These are phyloP conservation scores for Teunomyces panamensis DNA, from an alignment of 805 yeast genomes.

Conservation along the genomic window DNA sequence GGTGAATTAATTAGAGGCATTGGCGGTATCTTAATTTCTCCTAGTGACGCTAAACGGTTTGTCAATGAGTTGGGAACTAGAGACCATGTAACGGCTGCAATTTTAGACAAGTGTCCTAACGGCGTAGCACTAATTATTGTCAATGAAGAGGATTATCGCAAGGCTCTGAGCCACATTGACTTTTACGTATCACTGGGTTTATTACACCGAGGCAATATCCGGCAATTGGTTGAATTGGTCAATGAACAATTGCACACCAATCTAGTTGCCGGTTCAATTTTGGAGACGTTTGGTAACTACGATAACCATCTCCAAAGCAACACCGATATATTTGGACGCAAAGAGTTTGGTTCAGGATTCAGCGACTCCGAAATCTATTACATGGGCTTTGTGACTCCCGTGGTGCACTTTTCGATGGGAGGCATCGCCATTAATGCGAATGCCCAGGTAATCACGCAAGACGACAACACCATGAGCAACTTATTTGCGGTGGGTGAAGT, in stretches of 20 bases:
- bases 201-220: slow-evolving; percentile 21
- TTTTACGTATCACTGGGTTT: slow-evolving; percentile 40
- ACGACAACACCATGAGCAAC: slow-evolving; percentile 36
- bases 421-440: slow-evolving; percentile 20
- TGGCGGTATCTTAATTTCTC: slow-evolving; percentile 53
- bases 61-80: slow-evolving; percentile 54
- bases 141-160: slow-evolving; percentile 43
- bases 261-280: slow-evolving; percentile 4
- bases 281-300: slow-evolving; percentile 15
- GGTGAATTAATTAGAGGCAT: slow-evolving; percentile 60
- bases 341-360: slow-evolving; percentile 21
- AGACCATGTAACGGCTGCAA: slow-evolving; percentile 48
- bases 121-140: slow-evolving; percentile 22
- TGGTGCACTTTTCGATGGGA: slow-evolving; percentile 26
- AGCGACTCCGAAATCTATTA: slow-evolving; percentile 21
- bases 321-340: slow-evolving; percentile 35
- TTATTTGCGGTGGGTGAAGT: slow-evolving; percentile 66
- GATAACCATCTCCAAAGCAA: slow-evolving; percentile 14
- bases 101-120: slow-evolving; percentile 27
- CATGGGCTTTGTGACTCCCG: slow-evolving; percentile 54
- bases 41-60: slow-evolving; percentile 46
- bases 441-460: slow-evolving; percentile 18
- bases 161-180: slow-evolving; percentile 48
- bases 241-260: slow-evolving; percentile 12
- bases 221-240: slow-evolving; percentile 15